These are phyloP conservation scores for Albugo laibachii DNA, from an alignment of 352 stramenopile species.

Conservation along the genomic window DNA sequence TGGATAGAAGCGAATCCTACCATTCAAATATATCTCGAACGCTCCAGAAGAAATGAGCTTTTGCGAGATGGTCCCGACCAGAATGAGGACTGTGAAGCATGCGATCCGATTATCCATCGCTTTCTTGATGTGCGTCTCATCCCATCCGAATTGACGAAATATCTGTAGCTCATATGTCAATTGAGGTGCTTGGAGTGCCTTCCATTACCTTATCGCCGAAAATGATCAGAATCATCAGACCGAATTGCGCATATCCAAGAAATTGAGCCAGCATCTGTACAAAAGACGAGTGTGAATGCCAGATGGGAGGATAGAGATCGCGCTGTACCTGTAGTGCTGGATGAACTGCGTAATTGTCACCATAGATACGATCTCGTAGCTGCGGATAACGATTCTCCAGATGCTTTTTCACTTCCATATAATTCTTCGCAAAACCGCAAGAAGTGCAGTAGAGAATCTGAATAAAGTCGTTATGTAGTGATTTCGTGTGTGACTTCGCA, in stretches of 20 bases:
- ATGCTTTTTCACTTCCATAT: constrained; percentile 36
- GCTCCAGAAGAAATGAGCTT: constrained; percentile 41
- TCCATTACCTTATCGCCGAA: constrained; percentile 36
- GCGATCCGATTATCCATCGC: constrained; percentile 47
- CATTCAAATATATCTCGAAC: constrained; percentile 72
- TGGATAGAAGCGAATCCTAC: constrained; percentile 10
- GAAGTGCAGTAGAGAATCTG: constrained; percentile 44
- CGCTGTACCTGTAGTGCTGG: constrained; percentile 18
- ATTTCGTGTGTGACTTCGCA: too few relatives aligned
- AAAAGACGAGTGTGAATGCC: not conserved
- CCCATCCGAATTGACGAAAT: constrained; percentile 20
- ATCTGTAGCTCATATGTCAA: constrained; percentile 3
- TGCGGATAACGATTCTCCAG: constrained; percentile 59
- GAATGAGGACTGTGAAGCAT: constrained; percentile 41
- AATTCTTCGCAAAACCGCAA: constrained; percentile 70
- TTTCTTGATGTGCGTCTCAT: constrained; percentile 33
- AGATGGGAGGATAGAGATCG: not conserved
- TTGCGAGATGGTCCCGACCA: constrained; percentile 39
- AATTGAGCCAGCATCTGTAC: constrained; percentile 18
- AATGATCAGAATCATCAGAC: constrained; percentile 33
- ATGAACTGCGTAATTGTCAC: constrained; percentile 36
- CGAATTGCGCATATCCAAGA: constrained; percentile 25
- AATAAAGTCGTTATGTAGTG: constrained; percentile 24
- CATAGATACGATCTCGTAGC: constrained; percentile 35
- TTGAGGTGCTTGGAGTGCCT: not conserved